These are phyloP conservation scores for Auxenochlorella protothecoides DNA, from an alignment of 139 green algal species.

Conservation along the genomic window DNA sequence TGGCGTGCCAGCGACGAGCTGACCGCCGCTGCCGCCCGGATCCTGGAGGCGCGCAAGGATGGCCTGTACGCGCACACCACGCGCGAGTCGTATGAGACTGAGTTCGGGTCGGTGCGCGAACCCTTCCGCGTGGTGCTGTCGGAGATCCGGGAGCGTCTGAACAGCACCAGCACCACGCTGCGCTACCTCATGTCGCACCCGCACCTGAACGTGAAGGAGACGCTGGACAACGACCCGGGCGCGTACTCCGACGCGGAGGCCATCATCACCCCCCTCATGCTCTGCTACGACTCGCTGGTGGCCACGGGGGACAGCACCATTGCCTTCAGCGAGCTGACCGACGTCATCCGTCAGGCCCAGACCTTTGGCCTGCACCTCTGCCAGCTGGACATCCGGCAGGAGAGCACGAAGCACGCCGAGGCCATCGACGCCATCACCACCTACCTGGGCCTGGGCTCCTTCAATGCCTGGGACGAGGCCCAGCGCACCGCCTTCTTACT, in stretches of 20 bases:
- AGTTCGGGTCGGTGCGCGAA: slow-evolving; percentile 61
- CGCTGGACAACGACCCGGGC: slow-evolving; percentile 36
- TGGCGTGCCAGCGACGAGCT: slow-evolving; percentile 76
- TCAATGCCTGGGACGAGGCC: slow-evolving; percentile 84
- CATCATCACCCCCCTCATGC: slow-evolving; percentile 44
- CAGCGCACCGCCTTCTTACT: slow-evolving; percentile 67
- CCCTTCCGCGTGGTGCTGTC: slow-evolving; percentile 88
- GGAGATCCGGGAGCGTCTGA: slow-evolving; percentile 74
- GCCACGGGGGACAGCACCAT: slow-evolving; percentile 49
- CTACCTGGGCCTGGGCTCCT: slow-evolving; percentile 64
- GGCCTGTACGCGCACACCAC: slow-evolving; percentile 29
- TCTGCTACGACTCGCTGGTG: slow-evolving; percentile 72
- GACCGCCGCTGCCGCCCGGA: slow-evolving; percentile 1
- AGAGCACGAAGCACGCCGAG: slow-evolving; percentile 49
- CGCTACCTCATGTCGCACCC: slow-evolving; percentile 63
- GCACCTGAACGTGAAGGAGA: slow-evolving; percentile 33
- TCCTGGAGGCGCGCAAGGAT: slow-evolving; percentile 4
- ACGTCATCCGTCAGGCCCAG: slow-evolving; percentile 52
- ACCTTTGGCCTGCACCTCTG: slow-evolving; percentile 58
- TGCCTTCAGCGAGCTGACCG: slow-evolving; percentile 54
- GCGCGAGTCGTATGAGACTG: slow-evolving; percentile 16
- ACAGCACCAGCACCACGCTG: slow-evolving; percentile 61
- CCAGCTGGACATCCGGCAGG: slow-evolving; percentile 68
- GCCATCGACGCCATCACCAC: slow-evolving; percentile 82
- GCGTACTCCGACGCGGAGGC: slow-evolving; percentile 28